phyloP scores from a whole-genome alignment of 1,139 yeast species.

The Pichia sp. region DNA sequence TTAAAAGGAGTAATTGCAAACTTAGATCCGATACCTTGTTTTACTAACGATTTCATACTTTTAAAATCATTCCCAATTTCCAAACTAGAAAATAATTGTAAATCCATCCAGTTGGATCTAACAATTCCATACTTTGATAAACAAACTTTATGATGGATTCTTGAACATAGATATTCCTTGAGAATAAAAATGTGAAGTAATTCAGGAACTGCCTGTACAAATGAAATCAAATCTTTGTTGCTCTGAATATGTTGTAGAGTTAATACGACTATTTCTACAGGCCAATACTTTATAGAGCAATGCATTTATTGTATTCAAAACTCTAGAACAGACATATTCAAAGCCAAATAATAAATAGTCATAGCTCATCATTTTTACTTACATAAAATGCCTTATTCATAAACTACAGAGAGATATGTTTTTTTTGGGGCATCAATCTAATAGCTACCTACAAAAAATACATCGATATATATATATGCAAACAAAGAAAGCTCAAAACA shows the following conservation, averaged over 20 bases:
- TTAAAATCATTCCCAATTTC: background rate
- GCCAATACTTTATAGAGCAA: conserved; percentile 1
- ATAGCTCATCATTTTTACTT: no score
- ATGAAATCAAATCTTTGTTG: background rate
- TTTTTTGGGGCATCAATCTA: no score
- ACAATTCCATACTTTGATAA: background rate
- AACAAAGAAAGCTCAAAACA: no score
- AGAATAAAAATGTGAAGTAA: background rate
- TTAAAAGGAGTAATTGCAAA: background rate
- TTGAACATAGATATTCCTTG: background rate
- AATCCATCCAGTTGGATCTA: background rate
- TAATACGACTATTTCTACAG: conserved; percentile 1
- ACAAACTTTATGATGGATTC: background rate
- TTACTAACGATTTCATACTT: background rate
- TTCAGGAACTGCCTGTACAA: background rate
- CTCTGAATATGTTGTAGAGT: background rate
- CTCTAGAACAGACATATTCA: no score
- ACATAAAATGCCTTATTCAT: no score
- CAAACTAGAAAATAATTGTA: background rate
- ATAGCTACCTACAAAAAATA: no score
- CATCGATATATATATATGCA: no score
- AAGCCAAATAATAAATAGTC: no score
- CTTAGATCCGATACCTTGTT: background rate
- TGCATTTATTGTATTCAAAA: background rate
- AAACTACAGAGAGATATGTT: no score